Conservation (phyloP, 2,329 filamentous ascomycete genomes). For the Metarhizium album region DNA sequence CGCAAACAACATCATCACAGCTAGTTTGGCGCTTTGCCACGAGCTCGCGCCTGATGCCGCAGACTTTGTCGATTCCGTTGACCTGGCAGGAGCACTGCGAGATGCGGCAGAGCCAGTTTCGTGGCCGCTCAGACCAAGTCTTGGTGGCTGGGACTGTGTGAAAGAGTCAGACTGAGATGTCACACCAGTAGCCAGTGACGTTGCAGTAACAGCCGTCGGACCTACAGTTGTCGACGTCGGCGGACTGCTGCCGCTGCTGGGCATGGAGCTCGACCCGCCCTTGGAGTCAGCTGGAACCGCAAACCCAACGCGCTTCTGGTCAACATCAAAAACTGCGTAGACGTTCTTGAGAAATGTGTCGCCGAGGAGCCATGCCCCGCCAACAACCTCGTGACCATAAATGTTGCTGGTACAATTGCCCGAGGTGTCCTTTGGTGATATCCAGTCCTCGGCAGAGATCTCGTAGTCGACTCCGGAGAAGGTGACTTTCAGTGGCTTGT, state of each 20-base stretch:
- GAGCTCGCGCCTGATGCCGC: slow-evolving; percentile 3
- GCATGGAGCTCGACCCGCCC: neutral
- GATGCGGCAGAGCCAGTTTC: slow-evolving; percentile 7
- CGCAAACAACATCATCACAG: neutral
- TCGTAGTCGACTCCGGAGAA: slow-evolving; percentile 59
- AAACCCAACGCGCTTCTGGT: slow-evolving; percentile 46
- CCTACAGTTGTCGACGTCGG: neutral
- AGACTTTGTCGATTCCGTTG: slow-evolving; percentile 6
- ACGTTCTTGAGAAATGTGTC: slow-evolving; percentile 86
- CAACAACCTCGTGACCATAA: slow-evolving; percentile 58
- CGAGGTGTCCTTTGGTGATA: slow-evolving; percentile 35
- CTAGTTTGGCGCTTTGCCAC: neutral
- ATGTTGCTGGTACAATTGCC: slow-evolving; percentile 59
- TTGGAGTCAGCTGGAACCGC: slow-evolving; percentile 7
- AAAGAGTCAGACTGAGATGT: neutral
- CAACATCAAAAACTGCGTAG: slow-evolving; percentile 74
- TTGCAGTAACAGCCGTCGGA: slow-evolving; percentile 2
- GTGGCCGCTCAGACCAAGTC: slow-evolving; percentile 13
- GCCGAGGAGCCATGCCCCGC: slow-evolving; percentile 65
- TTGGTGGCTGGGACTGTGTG: neutral
- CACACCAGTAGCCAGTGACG: slow-evolving; percentile 1
- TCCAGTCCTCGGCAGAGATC: slow-evolving; percentile 62
- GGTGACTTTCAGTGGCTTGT: slow-evolving; percentile 46
- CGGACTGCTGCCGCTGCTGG: neutral
- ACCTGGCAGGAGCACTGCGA: neutral